Evolutionary conservation across 1,284 basidiomycete species (phyloP).

Genomic region (Ustilago nuda): DNA sequence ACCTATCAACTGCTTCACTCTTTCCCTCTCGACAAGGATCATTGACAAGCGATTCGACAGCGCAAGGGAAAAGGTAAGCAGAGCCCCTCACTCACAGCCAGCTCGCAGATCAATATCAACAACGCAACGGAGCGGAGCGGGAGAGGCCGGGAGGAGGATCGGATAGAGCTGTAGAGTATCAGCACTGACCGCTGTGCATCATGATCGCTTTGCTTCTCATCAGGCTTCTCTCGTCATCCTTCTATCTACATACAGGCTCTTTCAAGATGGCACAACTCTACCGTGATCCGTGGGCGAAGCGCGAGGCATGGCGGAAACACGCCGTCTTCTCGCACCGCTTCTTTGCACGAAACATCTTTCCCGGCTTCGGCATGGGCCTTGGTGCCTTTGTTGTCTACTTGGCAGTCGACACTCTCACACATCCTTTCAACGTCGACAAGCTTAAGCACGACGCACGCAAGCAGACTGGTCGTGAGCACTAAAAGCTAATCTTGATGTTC

Average conservation of each 20-base stretch:
- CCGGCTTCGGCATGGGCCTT: slow-evolving; percentile 64
- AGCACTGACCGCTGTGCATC: not conserved
- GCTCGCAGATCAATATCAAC: not conserved
- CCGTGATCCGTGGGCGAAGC: slow-evolving; percentile 68
- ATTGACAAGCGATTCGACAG: not conserved
- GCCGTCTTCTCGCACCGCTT: slow-evolving; percentile 67
- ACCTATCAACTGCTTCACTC: not conserved
- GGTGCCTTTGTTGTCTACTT: slow-evolving; percentile 62
- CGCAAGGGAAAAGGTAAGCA: not conserved
- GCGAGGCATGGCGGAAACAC: slow-evolving; percentile 69
- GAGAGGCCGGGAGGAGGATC: not conserved
- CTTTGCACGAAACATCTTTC: slow-evolving; percentile 65
- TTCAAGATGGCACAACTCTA: slow-evolving; percentile 58
- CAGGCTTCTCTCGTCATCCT: not conserved
- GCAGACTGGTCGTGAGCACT: slow-evolving; percentile 47
- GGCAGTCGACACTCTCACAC: slow-evolving; percentile 56
- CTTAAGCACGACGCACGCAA: slow-evolving; percentile 63
- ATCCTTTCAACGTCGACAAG: slow-evolving; percentile 65
- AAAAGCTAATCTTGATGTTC: not conserved
- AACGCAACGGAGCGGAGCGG: not conserved
- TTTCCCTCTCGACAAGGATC: not conserved
- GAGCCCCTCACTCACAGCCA: too few relatives aligned
- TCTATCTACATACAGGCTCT: not conserved
- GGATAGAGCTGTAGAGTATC: not conserved
- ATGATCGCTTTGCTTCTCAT: not conserved